These are phyloP conservation scores for Globisporangium solare DNA, from an alignment of 352 stramenopile genomes.

Conservation along the genomic window DNA sequence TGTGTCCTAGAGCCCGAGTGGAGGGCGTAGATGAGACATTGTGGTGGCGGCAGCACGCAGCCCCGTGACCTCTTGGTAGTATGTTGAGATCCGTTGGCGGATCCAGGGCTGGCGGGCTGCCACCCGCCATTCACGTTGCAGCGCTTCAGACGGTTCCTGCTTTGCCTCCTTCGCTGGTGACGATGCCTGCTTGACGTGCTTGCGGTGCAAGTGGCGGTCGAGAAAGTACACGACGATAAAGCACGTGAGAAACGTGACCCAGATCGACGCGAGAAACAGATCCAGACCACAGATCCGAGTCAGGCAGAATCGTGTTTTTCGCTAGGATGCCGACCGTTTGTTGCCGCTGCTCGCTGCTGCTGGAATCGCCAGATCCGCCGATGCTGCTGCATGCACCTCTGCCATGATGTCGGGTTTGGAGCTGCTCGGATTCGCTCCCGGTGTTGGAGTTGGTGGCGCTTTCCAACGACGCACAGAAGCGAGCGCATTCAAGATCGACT, in stretches of 20 bases:
- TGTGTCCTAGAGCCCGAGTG: not conserved
- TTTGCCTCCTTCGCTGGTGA: not conserved
- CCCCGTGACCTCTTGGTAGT: slow-evolving; percentile 9
- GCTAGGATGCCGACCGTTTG: too few species aligned
- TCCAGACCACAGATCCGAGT: slow-evolving; percentile 28
- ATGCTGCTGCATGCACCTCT: too few species aligned
- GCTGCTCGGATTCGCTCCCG: too few species aligned
- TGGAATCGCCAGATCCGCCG: too few species aligned
- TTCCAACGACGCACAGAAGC: too few species aligned
- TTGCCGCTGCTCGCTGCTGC: too few species aligned
- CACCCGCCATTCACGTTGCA: too few species aligned
- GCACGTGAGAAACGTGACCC: slow-evolving; percentile 30
- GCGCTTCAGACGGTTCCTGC: not conserved
- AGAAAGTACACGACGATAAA: slow-evolving; percentile 33
- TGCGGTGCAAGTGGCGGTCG: slow-evolving; percentile 15
- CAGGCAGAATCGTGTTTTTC: slow-evolving; percentile 17
- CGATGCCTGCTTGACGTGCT: not conserved
- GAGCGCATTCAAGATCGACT: too few species aligned
- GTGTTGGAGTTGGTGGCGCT: too few species aligned
- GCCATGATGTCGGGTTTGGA: too few species aligned
- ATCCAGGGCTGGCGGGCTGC: not conserved
- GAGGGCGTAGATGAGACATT: slow-evolving; percentile 3
- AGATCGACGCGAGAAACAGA: slow-evolving; percentile 36
- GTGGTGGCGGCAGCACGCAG: slow-evolving; percentile 1
- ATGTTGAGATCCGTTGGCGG: slow-evolving; percentile 5